These are phyloP conservation scores for Neophaeococcomyces mojaviensis DNA, from an alignment of 2,329 filamentous ascomycete species.

Conservation along the genomic window DNA sequence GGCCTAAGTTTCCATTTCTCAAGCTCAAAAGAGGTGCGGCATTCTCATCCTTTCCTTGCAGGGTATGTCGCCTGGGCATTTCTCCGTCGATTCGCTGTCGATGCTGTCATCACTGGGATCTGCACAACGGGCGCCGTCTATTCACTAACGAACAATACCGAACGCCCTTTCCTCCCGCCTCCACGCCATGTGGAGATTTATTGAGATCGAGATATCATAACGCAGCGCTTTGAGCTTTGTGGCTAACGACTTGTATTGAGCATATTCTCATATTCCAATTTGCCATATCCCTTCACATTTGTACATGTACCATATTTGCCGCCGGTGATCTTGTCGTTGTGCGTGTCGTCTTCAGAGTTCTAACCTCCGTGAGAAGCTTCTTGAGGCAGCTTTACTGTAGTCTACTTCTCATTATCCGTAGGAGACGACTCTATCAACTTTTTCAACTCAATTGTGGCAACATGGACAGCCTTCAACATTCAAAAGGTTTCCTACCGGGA, in stretches of 20 bases:
- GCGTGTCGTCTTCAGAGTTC: background rate
- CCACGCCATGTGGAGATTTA: background rate
- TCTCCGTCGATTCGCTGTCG: background rate
- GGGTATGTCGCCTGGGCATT: background rate
- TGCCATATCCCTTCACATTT: too few species aligned
- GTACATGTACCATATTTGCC: too few species aligned
- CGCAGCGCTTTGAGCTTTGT: background rate
- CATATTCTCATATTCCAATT: too few species aligned
- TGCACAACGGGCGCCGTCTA: background rate
- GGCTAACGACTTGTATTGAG: too few species aligned
- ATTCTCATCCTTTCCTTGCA: background rate
- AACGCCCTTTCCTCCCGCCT: background rate
- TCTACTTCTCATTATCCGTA: background rate
- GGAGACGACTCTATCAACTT: background rate
- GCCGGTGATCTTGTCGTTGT: too few species aligned
- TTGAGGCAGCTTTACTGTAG: background rate
- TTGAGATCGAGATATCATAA: background rate
- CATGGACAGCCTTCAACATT: conserved; percentile 21
- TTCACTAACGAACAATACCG: background rate
- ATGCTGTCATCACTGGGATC: background rate
- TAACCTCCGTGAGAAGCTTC: background rate
- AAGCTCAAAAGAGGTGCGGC: background rate
- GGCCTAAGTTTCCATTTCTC: background rate
- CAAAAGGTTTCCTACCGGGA: conserved; percentile 18
- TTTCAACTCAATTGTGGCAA: background rate